Conservation (phyloP, 2,329 filamentous ascomycete genomes). For the Curvularia eragrostidis region DNA sequence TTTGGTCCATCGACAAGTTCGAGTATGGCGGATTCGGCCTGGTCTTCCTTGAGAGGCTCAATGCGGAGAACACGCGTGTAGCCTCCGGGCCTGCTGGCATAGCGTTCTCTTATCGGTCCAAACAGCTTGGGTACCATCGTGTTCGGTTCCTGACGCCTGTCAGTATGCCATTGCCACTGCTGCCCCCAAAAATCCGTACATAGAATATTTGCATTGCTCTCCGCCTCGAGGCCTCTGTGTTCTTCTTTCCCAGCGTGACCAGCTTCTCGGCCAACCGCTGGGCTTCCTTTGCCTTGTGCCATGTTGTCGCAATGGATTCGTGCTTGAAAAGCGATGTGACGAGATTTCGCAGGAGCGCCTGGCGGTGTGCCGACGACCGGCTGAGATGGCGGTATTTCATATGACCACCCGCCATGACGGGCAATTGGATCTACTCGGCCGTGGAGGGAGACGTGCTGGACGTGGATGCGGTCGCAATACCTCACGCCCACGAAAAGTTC, state of each 20-base stretch:
- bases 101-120: constrained; percentile 79
- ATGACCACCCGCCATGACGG: constrained; percentile 79
- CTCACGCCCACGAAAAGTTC: constrained; percentile 32
- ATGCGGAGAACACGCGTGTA: constrained; percentile 95
- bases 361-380: constrained; percentile 84
- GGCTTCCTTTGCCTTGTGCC: constrained; percentile 95
- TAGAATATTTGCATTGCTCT: constrained; percentile 83
- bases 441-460: constrained; percentile 12
- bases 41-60: constrained; percentile 85
- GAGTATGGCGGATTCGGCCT: constrained; percentile 87
- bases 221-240: constrained; percentile 80
- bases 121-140: constrained; percentile 85
- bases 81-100: constrained; percentile 79
- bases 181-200: constrained; percentile 63
- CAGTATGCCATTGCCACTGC: constrained; percentile 22
- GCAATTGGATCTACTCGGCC: constrained; percentile 19
- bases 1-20: constrained; percentile 93
- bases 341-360: constrained; percentile 92
- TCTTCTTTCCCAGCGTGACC: constrained; percentile 91
- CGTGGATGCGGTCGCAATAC: constrained; percentile 14
- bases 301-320: constrained; percentile 94
- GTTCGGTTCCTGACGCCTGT: constrained; percentile 65
- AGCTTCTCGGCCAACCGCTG: constrained; percentile 93
- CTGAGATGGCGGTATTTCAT: constrained; percentile 89
- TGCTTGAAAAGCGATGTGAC: constrained; percentile 93